Conservation (phyloP, 768 basidiomycete species). For the Hypholoma fasciculare region DNA sequence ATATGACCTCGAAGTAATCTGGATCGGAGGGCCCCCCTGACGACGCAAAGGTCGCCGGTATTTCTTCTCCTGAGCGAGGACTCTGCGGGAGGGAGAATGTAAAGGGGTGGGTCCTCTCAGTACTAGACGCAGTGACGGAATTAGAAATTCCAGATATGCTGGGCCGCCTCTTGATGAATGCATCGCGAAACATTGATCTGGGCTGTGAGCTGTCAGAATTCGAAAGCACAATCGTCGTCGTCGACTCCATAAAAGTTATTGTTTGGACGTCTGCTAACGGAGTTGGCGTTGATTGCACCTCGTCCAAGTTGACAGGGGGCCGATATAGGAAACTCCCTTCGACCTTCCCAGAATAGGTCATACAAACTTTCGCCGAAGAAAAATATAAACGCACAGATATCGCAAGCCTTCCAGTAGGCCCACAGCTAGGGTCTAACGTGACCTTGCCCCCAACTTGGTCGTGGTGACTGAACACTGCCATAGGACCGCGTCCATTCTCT, state of each 20-base stretch:
- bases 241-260: constrained; percentile 53
- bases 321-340: constrained; percentile 60
- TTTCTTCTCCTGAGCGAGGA: constrained; percentile 49
- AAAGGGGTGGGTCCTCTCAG: constrained; percentile 48
- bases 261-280: constrained; percentile 23
- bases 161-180: constrained; percentile 45
- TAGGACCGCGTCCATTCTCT: constrained; percentile 27
- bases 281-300: constrained; percentile 13
- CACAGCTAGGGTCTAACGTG: constrained; percentile 51
- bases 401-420: constrained; percentile 54
- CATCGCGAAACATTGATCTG: constrained; percentile 43
- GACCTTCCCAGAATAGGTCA: constrained; percentile 38
- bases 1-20: constrained; percentile 44
- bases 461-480: constrained; percentile 60
- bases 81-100: constrained; percentile 56
- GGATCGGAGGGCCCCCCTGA: constrained; percentile 28
- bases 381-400: constrained; percentile 44
- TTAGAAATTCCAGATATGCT: constrained; percentile 40
- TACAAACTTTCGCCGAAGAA: not conserved
- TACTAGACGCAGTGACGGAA: constrained; percentile 23
- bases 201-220: constrained; percentile 28
- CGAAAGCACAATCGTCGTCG: constrained; percentile 42
- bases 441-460: constrained; percentile 64
- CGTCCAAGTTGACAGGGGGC: constrained; percentile 25
- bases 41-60: constrained; percentile 59